These are phyloP conservation scores for Botryococcus braunii DNA, from an alignment of 163 green algal species.

Conservation along the genomic window DNA sequence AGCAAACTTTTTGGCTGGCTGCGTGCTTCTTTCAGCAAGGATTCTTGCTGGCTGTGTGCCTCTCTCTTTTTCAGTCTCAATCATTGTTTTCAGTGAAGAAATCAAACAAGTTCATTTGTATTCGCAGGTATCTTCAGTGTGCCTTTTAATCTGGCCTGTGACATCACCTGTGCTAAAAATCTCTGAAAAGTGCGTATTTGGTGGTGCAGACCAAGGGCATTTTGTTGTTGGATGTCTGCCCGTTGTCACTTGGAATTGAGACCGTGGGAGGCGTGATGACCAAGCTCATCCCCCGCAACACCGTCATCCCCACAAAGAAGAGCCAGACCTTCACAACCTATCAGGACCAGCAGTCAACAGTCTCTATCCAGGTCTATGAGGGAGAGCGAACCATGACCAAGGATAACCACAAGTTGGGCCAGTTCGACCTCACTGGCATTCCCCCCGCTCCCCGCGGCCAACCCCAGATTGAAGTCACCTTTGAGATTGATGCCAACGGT, in stretches of 20 bases:
- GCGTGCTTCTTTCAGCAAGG: no score
- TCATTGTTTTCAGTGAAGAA: no score
- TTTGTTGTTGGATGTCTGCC: slow-evolving; percentile 92
- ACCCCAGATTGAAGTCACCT: slow-evolving; percentile 93
- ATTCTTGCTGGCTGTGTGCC: no score
- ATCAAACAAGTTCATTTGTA: no score
- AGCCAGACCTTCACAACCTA: slow-evolving; percentile 97
- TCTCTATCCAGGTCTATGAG: slow-evolving; percentile 85
- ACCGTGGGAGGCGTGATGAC: slow-evolving; percentile 98
- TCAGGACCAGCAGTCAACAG: slow-evolving; percentile 79
- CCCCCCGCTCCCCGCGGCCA: slow-evolving; percentile 79
- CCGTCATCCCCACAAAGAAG: slow-evolving; percentile 98
- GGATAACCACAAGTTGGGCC: slow-evolving; percentile 96
- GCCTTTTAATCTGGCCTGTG: no score
- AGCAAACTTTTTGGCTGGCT: no score
- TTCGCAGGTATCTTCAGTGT: no score
- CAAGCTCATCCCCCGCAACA: slow-evolving; percentile 96
- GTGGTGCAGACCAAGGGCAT: slow-evolving; percentile 55
- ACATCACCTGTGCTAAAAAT: no score
- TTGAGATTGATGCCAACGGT: slow-evolving; percentile 96
- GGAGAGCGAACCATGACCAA: slow-evolving; percentile 97
- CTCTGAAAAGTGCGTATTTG: no score
- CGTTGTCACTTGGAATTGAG: slow-evolving; percentile 95
- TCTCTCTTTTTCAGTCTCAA: no score
- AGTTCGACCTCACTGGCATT: slow-evolving; percentile 97